Evolutionary conservation across 2,329 filamentous ascomycete genomes (phyloP).

Genomic region (Epichloe gansuensis): DNA sequence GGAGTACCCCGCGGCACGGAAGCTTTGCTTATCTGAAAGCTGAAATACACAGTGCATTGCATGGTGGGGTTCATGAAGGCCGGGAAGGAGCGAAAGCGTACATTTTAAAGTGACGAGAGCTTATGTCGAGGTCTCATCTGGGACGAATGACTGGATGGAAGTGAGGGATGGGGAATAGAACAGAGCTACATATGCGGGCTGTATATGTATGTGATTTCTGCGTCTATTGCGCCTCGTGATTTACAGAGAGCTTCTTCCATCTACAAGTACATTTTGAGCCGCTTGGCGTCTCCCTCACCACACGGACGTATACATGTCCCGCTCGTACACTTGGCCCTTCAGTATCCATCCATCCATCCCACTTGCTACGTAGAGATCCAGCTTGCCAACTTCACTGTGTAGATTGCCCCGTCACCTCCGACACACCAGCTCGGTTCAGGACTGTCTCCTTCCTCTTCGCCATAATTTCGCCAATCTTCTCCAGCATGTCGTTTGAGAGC

Average conservation of each 20-base stretch:
- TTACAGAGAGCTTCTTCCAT: not conserved
- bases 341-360: not conserved
- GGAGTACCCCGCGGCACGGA: too few species aligned
- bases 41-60: too few species aligned
- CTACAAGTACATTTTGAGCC: conserved; percentile 1
- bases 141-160: too few species aligned
- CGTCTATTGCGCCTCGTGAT: not conserved
- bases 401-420: conserved; percentile 15
- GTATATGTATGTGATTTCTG: not conserved
- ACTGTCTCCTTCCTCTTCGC: conserved; percentile 36
- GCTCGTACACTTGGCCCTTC: not conserved
- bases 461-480: conserved; percentile 49
- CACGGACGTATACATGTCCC: not conserved
- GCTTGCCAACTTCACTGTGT: not conserved
- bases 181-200: too few species aligned
- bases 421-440: conserved; percentile 25
- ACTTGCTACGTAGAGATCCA: not conserved
- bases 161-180: too few species aligned
- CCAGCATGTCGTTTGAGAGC: conserved; percentile 45
- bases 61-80: too few species aligned
- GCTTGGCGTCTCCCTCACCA: not conserved
- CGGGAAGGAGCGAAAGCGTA: too few species aligned
- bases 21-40: too few species aligned
- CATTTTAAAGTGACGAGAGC: too few species aligned
- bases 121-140: too few species aligned